Percentiles rank a stretch among this genome's conserved stretches.
Conservation (phyloP, 179 eudicot genomes). For the Beta corolliflora region DNA sequence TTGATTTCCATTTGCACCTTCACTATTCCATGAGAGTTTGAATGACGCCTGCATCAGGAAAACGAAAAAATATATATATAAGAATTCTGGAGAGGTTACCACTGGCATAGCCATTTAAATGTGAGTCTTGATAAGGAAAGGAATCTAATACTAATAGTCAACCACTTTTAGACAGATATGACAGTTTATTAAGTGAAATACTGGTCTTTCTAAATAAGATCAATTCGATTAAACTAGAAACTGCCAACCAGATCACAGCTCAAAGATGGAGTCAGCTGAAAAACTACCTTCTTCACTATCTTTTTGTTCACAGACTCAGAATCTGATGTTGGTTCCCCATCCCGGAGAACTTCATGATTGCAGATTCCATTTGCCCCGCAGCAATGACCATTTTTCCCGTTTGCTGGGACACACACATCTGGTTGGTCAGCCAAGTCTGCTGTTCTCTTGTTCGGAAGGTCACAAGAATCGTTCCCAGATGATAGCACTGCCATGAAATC, state of each 20-base stretch:
- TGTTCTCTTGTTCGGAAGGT: conserved; percentile 30
- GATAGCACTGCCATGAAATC: conserved; percentile 37
- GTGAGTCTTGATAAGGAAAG: not conserved
- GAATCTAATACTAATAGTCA: not conserved
- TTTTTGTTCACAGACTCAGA: conserved; percentile 39
- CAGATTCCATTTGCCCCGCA: conserved; percentile 81
- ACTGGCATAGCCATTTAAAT: not conserved
- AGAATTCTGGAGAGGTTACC: not conserved
- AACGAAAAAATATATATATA: not conserved
- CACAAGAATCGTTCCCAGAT: conserved; percentile 30
- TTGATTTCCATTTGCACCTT: conserved; percentile 76
- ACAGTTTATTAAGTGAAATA: not conserved
- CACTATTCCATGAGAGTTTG: conserved; percentile 83
- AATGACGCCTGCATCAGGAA: conserved; percentile 74
- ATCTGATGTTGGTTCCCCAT: conserved; percentile 46
- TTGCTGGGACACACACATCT: conserved; percentile 30
- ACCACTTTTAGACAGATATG: not conserved
- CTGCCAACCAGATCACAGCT: conserved; percentile 1
- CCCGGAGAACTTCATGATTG: conserved; percentile 82
- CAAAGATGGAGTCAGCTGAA: not conserved
- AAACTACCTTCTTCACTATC: conserved; percentile 68
- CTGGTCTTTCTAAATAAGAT: not conserved
- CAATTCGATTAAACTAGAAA: not conserved
- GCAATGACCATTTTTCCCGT: conserved; percentile 51
- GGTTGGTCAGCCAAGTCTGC: conserved; percentile 28